phyloP scores from a whole-genome alignment of 352 stramenopile genomes.

The Globisporangium splendens region DNA sequence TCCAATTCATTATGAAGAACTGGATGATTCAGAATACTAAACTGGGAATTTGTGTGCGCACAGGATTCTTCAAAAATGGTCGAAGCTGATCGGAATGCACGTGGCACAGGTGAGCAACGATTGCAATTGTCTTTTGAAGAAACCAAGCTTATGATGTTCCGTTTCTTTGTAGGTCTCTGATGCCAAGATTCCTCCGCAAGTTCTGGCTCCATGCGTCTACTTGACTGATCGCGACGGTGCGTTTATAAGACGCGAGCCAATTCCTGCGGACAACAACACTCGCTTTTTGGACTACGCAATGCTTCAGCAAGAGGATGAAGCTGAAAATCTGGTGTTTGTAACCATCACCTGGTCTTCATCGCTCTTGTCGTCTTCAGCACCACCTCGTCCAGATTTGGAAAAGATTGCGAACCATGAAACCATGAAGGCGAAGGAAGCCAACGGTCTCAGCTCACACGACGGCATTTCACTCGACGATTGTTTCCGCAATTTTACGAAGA shows the following conservation, averaged over 20 bases:
- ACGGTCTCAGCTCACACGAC: conserved; percentile 14
- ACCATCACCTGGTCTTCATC: conserved; percentile 49
- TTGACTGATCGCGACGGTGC: conserved; percentile 54
- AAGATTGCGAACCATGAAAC: conserved; percentile 52
- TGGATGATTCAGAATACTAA: no score
- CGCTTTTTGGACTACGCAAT: conserved; percentile 57
- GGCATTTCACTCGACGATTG: conserved; percentile 69
- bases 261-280: conserved; percentile 30
- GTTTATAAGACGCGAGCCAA: conserved; percentile 44
- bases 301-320: conserved; percentile 31
- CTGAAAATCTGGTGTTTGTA: conserved; percentile 49
- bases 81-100: conserved; percentile 36
- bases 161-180: conserved; percentile 15
- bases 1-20: no score
- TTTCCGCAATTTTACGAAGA: conserved; percentile 84
- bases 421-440: conserved; percentile 24
- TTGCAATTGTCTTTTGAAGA: not conserved
- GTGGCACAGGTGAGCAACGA: conserved; percentile 23
- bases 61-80: conserved; percentile 59
- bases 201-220: conserved; percentile 49
- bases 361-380: conserved; percentile 33
- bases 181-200: conserved; percentile 31
- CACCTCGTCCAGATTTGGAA: conserved; percentile 47
- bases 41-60: not conserved
- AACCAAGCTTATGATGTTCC: not conserved